Percentiles rank a stretch among this genome's conserved stretches.
phyloP scores from a whole-genome alignment of 179 eudicot species.

The Camellia oleifera region DNA sequence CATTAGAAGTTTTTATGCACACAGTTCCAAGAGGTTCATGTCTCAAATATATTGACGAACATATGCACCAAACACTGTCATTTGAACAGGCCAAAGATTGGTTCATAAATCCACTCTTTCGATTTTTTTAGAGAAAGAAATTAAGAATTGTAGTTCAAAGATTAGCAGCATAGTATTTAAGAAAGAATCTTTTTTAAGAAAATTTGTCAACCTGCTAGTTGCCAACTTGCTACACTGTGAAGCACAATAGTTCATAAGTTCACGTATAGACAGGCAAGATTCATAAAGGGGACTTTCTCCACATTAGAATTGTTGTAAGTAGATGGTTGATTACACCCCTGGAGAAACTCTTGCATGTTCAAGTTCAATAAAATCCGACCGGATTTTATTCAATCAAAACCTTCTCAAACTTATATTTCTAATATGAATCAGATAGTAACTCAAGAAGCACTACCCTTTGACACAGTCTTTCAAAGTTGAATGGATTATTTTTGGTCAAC shows the following conservation, averaged over 20 bases:
- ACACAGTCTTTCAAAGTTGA: constrained; percentile 14
- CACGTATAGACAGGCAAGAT: background rate
- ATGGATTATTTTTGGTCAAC: no score
- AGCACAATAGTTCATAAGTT: background rate
- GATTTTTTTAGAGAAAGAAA: no score
- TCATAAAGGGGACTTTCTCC: background rate
- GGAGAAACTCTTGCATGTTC: background rate
- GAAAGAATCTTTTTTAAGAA: background rate
- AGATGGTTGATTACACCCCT: background rate
- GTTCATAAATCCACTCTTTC: no score
- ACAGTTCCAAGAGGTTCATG: no score
- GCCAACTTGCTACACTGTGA: background rate
- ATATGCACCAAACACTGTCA: no score
- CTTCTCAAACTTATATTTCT: constrained; percentile 1
- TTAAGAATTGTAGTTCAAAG: background rate
- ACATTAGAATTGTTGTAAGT: background rate
- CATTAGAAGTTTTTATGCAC: no score
- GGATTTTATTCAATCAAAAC: constrained; percentile 1
- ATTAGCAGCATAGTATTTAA: background rate
- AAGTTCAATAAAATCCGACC: background rate
- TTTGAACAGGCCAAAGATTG: no score
- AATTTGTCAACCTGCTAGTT: background rate
- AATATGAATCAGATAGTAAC: background rate
- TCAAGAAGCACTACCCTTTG: constrained; percentile 3
- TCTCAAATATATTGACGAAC: no score